Evolutionary conservation across 768 basidiomycete genomes (phyloP), one percentile per base, ranked within the genome.

Genomic region (Saitozyma sp.): DNA sequence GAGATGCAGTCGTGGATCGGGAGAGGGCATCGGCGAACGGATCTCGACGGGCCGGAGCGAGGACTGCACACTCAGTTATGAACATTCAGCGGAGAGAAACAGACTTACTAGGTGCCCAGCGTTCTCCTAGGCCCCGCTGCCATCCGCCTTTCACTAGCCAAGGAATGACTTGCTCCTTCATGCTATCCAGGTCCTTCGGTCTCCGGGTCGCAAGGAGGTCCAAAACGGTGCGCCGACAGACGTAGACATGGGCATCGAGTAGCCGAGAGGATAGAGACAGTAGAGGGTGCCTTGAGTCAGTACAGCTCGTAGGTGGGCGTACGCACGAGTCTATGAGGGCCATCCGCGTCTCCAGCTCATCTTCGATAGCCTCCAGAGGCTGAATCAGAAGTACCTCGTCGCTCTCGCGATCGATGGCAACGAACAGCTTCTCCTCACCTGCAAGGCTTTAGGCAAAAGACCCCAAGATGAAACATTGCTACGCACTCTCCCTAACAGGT

Each of bases 101-200:
- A 16, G 3, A 70, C 76, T 81, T 80, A 38, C 80, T 73, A 1
- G 64, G 54, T 9, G 65, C 61, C 79, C 79, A 80, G 51, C 66
- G 58, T 43, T 61, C 54, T 9, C 68, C 67, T 10, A 80, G 58
- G 9, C 71, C 69, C 42, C 68, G 71, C 62, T 81, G 77, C 76
- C 92, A 92, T 64, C 90, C 89, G 7, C 90, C 81, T 75, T 91
- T 92, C 80, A 91, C 89, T 59, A 96, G 75, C 91, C 92, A 96
- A 0, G 94, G 94, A 10, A 97, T 76, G 71, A 96, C 90, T 63
- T 96, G 92, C 77, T 94, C 89, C 55, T 89, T 84, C 56, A 97
- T 83, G 14, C 92, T 95, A 55, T 91, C 88, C 48, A 93, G 83
- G 68, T 86, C 84, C 6, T 80, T 81, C 70, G 90, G 90, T 63